These are phyloP conservation scores for Amylostereum areolatum DNA, from an alignment of 1,284 basidiomycete species.

Conservation along the genomic window DNA sequence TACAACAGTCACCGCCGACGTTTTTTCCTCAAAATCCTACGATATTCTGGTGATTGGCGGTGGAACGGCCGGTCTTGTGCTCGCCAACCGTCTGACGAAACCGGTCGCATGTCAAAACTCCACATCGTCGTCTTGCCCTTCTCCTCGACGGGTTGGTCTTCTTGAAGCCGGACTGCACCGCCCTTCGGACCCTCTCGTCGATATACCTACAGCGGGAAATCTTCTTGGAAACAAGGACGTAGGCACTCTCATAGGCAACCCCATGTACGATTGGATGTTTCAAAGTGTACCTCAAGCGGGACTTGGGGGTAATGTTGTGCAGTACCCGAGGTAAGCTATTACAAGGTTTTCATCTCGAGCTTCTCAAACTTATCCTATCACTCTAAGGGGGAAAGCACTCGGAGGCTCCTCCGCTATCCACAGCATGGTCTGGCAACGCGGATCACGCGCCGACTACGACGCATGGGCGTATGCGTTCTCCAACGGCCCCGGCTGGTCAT, in stretches of 20 bases:
- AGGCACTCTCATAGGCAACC: background rate
- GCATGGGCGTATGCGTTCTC: constrained; percentile 3
- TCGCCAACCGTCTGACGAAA: background rate
- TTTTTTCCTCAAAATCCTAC: background rate
- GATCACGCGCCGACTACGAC: background rate
- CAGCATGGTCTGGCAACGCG: background rate
- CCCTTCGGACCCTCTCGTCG: background rate
- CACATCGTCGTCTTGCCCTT: background rate
- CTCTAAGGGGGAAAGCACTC: background rate
- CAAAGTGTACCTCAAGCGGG: background rate
- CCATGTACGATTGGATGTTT: background rate
- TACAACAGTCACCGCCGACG: background rate
- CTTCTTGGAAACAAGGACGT: background rate
- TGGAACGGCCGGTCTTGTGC: background rate
- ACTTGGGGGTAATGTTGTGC: background rate
- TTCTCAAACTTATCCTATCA: background rate
- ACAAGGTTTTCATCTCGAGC: background rate
- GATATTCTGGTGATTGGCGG: background rate
- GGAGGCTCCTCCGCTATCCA: background rate
- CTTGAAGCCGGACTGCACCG: background rate
- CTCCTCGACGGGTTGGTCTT: background rate
- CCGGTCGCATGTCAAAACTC: background rate
- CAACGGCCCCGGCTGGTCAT: constrained; percentile 12
- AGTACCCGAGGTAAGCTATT: background rate
- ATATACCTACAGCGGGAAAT: background rate